Conservation (phyloP, 257 asterid species). For the Jacaranda copaia region DNA sequence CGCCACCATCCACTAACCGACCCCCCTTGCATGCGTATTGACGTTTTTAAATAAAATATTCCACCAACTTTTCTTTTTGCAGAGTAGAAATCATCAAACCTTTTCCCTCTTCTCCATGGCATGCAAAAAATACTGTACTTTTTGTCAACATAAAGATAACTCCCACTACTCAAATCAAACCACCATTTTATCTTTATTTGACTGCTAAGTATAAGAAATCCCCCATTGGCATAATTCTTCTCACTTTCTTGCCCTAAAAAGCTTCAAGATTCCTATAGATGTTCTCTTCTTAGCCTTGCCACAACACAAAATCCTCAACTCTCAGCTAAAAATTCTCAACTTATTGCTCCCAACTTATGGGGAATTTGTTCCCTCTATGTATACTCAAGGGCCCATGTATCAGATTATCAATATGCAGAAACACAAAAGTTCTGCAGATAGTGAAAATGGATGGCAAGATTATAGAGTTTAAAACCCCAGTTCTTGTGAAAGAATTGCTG, state of each 20-base stretch:
- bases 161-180: not conserved
- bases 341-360: conserved; percentile 30
- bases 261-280: not conserved
- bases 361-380: conserved; percentile 31
- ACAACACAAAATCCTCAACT: not conserved
- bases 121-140: conserved; percentile 7
- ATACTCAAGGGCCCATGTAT: conserved; percentile 23
- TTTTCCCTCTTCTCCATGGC: conserved; percentile 22
- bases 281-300: not conserved
- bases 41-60: conserved; percentile 25
- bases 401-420: conserved; percentile 25
- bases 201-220: conserved; percentile 2
- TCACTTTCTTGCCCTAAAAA: not conserved
- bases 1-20: conserved; percentile 55
- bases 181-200: not conserved
- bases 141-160: not conserved
- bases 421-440: conserved; percentile 32
- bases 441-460: conserved; percentile 48
- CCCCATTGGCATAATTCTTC: not conserved
- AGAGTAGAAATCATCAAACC: conserved; percentile 27
- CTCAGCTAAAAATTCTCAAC: not conserved
- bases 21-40: conserved; percentile 59
- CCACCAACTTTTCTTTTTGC: conserved; percentile 31
- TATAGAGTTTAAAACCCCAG: conserved; percentile 42
- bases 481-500: conserved; percentile 48